phyloP scores from a whole-genome alignment of 441 rosid species.

The Eruca vesicaria region DNA sequence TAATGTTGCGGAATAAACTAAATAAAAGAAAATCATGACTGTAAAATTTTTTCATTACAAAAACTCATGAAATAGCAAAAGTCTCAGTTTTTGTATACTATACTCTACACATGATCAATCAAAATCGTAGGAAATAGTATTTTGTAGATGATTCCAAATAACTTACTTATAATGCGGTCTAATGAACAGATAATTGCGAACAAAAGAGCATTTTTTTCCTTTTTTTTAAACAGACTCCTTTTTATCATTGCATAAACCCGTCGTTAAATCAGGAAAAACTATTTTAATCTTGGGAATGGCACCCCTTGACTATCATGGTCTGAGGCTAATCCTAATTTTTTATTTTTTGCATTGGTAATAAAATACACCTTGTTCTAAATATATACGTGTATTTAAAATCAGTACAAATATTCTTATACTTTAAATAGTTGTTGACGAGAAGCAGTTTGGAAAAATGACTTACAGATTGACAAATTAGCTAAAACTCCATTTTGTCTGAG shows the following conservation, averaged over 20 bases:
- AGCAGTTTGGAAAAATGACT: not conserved
- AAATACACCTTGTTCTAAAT: not conserved
- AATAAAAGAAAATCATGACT: not conserved
- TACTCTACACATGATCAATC: not conserved
- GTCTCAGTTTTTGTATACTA: not conserved
- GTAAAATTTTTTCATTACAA: not conserved
- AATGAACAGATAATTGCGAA: not conserved
- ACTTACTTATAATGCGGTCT: not conserved
- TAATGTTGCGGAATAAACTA: not conserved
- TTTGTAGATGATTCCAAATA: not conserved
- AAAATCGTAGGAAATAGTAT: not conserved
- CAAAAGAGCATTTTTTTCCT: not conserved
- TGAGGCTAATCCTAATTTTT: constrained; percentile 11
- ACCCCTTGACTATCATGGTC: constrained; percentile 25
- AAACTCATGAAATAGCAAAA: not conserved
- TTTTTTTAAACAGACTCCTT: not conserved
- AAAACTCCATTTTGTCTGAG: not conserved
- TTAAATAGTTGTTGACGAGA: not conserved
- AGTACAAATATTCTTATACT: not conserved
- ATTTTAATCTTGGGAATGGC: constrained; percentile 13
- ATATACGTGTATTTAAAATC: not conserved
- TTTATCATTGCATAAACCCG: constrained; percentile 21
- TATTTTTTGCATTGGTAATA: not conserved
- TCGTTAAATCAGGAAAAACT: constrained; percentile 19
- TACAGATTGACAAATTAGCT: not conserved